Base-by-base conservation (phyloP, 306 rosid genomes). In the peach (Prunus persica) region DNA sequence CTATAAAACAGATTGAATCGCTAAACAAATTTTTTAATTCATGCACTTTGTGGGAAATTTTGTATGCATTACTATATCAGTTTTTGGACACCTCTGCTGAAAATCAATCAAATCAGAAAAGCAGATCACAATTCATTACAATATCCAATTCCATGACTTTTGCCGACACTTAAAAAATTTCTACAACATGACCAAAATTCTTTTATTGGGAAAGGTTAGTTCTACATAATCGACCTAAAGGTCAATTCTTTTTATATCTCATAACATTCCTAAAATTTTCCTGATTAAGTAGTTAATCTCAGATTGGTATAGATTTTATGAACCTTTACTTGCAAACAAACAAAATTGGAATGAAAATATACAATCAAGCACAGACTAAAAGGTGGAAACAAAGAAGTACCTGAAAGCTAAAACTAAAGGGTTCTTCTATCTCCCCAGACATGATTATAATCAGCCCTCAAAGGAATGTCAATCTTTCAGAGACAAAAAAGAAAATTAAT, bases 341-440 rank as follows among this genome's bases (percentile, higher is more conserved):
- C 57, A 73, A 5, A 24, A 46, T 20, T 25, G 7, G n/a, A 71
- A 60, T 18, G 19, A 61, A 15, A 6, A 22, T 7, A 14, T 50
- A 2, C 28, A 57, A 56, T 72, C 76, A 56, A 72, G 77, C 77
- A 60, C 18, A 13, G 72, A 43, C 68, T 14, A 22, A 60, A 54
- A 12, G 56, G 16, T 50, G 11, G 47, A 67, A 52, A 41, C 25
- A 54, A 41, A 45, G 58, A 32, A 58, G 63, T 65, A 90, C 96
- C 97, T 82, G 90, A 73, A 85, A 83, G 77, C 87, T 69, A 69
- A 84, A 75, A 82, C 76, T 78, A 73, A 84, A 79, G 19, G 96
- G 79, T 38, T 88, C 90, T 79, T 84, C 87, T 72, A 82, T 71
- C 76, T 85, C 91, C 79, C 87, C 93, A 72, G 89, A 95, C 97